These are phyloP conservation scores for Backusella luteola DNA, from an alignment of 192 early-diverging fungal genomes.

Conservation along the genomic window DNA sequence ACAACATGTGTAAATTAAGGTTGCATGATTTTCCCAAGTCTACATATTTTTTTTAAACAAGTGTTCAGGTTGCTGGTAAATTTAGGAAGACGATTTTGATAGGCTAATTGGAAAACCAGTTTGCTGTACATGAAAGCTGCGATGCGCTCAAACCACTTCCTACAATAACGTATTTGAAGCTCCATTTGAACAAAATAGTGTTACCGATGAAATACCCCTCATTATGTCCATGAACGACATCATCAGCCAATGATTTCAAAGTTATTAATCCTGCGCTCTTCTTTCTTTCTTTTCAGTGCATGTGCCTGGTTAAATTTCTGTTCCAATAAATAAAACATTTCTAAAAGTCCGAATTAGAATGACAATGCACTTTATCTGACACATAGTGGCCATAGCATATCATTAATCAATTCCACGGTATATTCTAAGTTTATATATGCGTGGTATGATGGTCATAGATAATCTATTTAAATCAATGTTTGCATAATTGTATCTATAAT, in stretches of 20 bases:
- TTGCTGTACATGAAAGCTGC: not conserved
- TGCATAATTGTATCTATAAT: no score
- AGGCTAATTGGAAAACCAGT: not conserved
- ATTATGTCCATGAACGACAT: not conserved
- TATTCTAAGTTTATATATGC: no score
- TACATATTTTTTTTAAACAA: not conserved
- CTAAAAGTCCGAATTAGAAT: not conserved
- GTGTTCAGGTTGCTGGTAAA: not conserved
- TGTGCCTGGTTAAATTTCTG: not conserved
- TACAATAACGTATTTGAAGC: not conserved
- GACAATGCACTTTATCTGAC: not conserved
- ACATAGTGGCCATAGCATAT: no score
- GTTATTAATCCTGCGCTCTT: not conserved
- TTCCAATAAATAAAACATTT: not conserved
- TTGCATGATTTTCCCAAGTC: not conserved
- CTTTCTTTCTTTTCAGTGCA: not conserved
- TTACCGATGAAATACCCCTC: not conserved
- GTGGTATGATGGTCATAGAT: no score
- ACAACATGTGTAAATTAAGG: not conserved
- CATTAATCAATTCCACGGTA: no score
- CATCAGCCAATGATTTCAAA: not conserved
- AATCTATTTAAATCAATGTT: no score
- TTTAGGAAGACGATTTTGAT: not conserved
- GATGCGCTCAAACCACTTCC: not conserved
- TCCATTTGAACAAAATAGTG: not conserved